These are phyloP conservation scores for Neopestalotiopsis sp. DNA, from an alignment of 2,329 filamentous ascomycete species.

Conservation along the genomic window DNA sequence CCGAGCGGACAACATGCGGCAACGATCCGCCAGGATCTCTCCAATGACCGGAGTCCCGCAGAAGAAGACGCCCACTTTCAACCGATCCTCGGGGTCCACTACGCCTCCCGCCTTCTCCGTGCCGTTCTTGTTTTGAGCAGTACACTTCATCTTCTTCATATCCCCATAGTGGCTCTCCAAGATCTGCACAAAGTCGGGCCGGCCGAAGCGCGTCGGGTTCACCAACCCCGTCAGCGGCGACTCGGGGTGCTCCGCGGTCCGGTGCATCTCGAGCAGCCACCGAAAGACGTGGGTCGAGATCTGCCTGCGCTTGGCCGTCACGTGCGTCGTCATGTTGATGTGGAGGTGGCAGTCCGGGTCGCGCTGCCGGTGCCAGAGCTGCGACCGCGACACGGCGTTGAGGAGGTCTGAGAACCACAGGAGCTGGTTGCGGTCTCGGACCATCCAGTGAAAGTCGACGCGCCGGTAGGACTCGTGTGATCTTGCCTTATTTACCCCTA, in stretches of 20 bases:
- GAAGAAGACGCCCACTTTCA: slow-evolving; percentile 61
- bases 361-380: slow-evolving; percentile 43
- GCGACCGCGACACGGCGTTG: slow-evolving; percentile 49
- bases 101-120: slow-evolving; percentile 2
- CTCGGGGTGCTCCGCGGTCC: slow-evolving; percentile 54
- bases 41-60: slow-evolving; percentile 62
- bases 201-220: slow-evolving; percentile 57
- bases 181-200: slow-evolving; percentile 58
- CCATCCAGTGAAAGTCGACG: slow-evolving; percentile 66
- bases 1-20: slow-evolving; percentile 52
- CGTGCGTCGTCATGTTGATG: slow-evolving; percentile 60
- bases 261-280: slow-evolving; percentile 61
- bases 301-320: slow-evolving; percentile 58
- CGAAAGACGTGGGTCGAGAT: slow-evolving; percentile 60
- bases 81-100: slow-evolving; percentile 36
- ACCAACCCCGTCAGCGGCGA: slow-evolving; percentile 59
- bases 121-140: not conserved
- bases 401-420: slow-evolving; percentile 63
- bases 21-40: slow-evolving; percentile 59
- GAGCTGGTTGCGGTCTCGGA: slow-evolving; percentile 60
- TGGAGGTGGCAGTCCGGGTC: slow-evolving; percentile 44
- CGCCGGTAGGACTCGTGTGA: slow-evolving; percentile 43
- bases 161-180: slow-evolving; percentile 59
- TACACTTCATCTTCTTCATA: slow-evolving; percentile 44
- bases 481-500: slow-evolving; percentile 11